phyloP scores from a whole-genome alignment of 2,329 filamentous ascomycete genomes.

The Pseudocercospora eumusae region DNA sequence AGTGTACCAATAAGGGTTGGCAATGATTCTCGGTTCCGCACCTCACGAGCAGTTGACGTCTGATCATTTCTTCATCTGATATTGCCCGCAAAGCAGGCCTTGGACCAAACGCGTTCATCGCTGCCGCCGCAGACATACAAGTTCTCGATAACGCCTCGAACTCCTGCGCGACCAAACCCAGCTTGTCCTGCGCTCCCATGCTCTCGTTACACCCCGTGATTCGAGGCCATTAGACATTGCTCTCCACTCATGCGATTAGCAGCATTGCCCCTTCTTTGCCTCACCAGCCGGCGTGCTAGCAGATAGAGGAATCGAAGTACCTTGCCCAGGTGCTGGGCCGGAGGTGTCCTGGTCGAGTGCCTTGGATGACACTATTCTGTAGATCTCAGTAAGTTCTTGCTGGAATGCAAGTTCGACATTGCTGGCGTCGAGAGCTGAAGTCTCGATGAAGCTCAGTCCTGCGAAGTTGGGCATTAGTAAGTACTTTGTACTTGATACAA shows the following conservation, averaged over 20 bases:
- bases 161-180: constrained; percentile 2
- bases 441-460: constrained; percentile 92
- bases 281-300: constrained; percentile 83
- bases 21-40: neutral
- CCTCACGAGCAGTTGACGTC: neutral
- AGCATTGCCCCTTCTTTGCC: constrained; percentile 79
- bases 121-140: neutral
- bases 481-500: neutral
- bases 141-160: constrained; percentile 1
- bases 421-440: constrained; percentile 95
- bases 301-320: constrained; percentile 75
- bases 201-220: neutral
- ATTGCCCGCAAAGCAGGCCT: neutral
- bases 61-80: neutral
- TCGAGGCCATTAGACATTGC: constrained; percentile 44
- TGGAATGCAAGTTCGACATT: constrained; percentile 82
- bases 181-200: constrained; percentile 9
- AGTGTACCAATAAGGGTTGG: neutral
- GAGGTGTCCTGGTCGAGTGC: constrained; percentile 75
- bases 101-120: neutral
- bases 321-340: constrained; percentile 71
- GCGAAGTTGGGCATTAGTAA: neutral
- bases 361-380: constrained; percentile 98
- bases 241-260: constrained; percentile 40
- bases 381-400: constrained; percentile 99